Conservation (phyloP, 1,139 yeast species). For the Sporopachydermia cereana region DNA sequence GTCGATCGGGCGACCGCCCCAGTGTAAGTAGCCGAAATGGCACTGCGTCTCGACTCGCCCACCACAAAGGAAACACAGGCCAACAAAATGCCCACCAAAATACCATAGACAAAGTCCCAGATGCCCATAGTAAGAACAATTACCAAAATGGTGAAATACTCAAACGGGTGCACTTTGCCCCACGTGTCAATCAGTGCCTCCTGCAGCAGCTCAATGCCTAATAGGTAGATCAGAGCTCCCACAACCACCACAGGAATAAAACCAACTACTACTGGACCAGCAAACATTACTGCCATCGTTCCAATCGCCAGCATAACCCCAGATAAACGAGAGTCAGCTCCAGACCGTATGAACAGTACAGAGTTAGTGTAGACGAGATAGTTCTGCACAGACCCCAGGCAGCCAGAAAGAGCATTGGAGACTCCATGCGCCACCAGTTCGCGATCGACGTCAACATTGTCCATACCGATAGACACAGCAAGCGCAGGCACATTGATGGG, state of each 20-base stretch:
- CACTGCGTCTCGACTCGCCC: slow-evolving; percentile 78
- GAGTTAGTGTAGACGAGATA: slow-evolving; percentile 92
- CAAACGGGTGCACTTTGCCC: slow-evolving; percentile 64
- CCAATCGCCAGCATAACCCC: slow-evolving; percentile 80
- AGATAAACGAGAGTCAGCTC: slow-evolving; percentile 82
- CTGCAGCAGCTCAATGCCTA: slow-evolving; percentile 80
- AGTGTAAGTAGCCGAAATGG: slow-evolving; percentile 70
- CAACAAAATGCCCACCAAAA: slow-evolving; percentile 75
- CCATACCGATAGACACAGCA: slow-evolving; percentile 81
- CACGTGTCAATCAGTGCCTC: slow-evolving; percentile 82
- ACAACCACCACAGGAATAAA: slow-evolving; percentile 92
- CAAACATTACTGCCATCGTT: slow-evolving; percentile 67
- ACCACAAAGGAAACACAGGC: slow-evolving; percentile 90
- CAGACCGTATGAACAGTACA: slow-evolving; percentile 82
- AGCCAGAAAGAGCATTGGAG: slow-evolving; percentile 80
- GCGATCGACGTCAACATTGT: slow-evolving; percentile 72
- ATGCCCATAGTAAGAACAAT: slow-evolving; percentile 92
- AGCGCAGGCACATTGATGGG: slow-evolving; percentile 96
- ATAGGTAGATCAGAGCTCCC: slow-evolving; percentile 76
- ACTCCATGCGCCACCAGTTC: slow-evolving; percentile 93
- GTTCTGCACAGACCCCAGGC: slow-evolving; percentile 81
- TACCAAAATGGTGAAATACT: slow-evolving; percentile 69
- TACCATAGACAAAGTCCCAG: slow-evolving; percentile 89
- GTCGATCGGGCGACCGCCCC: slow-evolving; percentile 89
- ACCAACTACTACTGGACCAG: slow-evolving; percentile 90